These are phyloP conservation scores for Suillus lakei DNA, from an alignment of 768 basidiomycete species.

Conservation along the genomic window DNA sequence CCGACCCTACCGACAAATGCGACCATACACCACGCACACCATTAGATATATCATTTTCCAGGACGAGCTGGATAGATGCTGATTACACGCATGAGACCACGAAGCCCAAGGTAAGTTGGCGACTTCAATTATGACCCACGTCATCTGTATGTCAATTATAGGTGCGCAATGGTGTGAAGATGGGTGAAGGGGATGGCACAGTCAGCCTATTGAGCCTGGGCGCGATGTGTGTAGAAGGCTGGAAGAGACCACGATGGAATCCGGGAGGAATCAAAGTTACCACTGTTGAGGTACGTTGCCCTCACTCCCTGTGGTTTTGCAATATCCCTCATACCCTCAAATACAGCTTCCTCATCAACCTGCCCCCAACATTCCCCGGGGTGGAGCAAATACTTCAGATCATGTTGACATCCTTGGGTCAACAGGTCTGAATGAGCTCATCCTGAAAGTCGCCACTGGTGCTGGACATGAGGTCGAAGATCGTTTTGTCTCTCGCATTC, in stretches of 20 bases:
- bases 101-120: slow-evolving; percentile 55
- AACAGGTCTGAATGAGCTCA: slow-evolving; percentile 84
- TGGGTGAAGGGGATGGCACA: slow-evolving; percentile 96
- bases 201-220: slow-evolving; percentile 85
- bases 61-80: slow-evolving; percentile 84
- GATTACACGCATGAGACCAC: slow-evolving; percentile 70
- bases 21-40: slow-evolving; percentile 42
- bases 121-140: neutral
- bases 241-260: slow-evolving; percentile 90
- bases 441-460: slow-evolving; percentile 89
- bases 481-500: slow-evolving; percentile 75
- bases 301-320: slow-evolving; percentile 2
- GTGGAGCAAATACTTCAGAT: slow-evolving; percentile 91
- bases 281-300: slow-evolving; percentile 75
- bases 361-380: slow-evolving; percentile 71
- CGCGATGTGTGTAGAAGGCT: slow-evolving; percentile 96
- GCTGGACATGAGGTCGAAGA: slow-evolving; percentile 74
- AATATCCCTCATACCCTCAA: slow-evolving; percentile 10
- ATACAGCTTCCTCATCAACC: slow-evolving; percentile 81
- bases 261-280: slow-evolving; percentile 86
- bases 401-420: slow-evolving; percentile 88
- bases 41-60: slow-evolving; percentile 58
- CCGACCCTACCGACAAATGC: slow-evolving; percentile 49
- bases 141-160: slow-evolving; percentile 23
- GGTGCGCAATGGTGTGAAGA: slow-evolving; percentile 85